Conservation (phyloP, 345 rosid genomes). For the Turritis glabra region DNA sequence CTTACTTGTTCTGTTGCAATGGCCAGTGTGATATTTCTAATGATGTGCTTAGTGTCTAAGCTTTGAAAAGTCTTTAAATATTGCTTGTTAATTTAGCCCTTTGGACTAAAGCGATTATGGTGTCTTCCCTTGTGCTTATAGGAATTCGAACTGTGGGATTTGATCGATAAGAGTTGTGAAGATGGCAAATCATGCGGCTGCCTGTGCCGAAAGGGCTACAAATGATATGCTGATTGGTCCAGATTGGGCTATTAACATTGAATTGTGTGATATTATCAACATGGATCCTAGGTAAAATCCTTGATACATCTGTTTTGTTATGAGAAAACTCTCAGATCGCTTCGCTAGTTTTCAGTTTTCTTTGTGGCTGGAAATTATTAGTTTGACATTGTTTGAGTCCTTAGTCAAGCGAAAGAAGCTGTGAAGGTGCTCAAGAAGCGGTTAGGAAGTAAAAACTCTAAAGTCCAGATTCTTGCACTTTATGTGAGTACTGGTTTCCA, state of each 20-base stretch:
- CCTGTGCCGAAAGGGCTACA: constrained; percentile 90
- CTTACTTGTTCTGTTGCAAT: neutral
- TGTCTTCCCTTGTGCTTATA: constrained; percentile 17
- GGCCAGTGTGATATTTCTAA: neutral
- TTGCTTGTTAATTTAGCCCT: constrained; percentile 13
- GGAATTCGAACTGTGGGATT: constrained; percentile 28
- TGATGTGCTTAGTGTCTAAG: neutral
- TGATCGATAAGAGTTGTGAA: constrained; percentile 15
- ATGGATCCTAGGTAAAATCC: constrained; percentile 73
- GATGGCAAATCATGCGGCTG: constrained; percentile 73
- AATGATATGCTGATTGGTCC: constrained; percentile 81
- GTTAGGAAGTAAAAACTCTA: constrained; percentile 73
- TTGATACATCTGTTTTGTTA: neutral
- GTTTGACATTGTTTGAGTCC: constrained; percentile 19
- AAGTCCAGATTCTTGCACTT: constrained; percentile 83
- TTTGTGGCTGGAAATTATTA: neutral
- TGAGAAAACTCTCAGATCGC: neutral
- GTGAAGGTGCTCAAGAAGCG: constrained; percentile 85
- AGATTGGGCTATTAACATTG: constrained; percentile 92
- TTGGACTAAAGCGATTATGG: constrained; percentile 23
- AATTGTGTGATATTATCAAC: constrained; percentile 87
- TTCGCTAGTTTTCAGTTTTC: neutral
- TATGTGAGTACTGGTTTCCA: constrained; percentile 54
- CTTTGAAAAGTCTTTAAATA: neutral
- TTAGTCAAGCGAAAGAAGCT: constrained; percentile 90